Base-by-base conservation (phyloP, 2,329 filamentous ascomycete species). In the Aspergillus fischeri region DNA sequence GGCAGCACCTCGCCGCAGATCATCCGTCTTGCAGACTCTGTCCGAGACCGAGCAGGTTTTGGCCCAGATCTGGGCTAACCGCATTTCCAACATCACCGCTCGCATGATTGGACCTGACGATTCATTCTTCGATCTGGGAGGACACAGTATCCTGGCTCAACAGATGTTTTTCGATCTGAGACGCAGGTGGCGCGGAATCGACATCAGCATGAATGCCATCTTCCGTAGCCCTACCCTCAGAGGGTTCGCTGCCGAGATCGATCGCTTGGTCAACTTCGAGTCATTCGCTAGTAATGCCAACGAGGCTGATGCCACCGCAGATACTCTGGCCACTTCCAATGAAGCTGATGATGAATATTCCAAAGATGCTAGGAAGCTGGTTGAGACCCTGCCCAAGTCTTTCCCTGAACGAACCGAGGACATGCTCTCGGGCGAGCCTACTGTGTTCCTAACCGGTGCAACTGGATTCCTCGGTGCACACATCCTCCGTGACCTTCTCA, bases 401-500 rank as follows among this genome's bases (percentile, higher is more conserved):
- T 80, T 77, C 63, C 67, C 70, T 32, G 56, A 62, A 1, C 73
- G 60, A 59, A 73, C 56, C 57, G 77, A 59, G 49, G 66, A 61
- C 44, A 65, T 78, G 35, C 67, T 74, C 14, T 60, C 69, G 28
- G 63, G 63, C 7, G 70, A 70, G 41, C 75, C 79, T 3, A 91
- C 87, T 0, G 81, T 94, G 10, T 89, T 97, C 73, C 77, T 97
- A 4, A 97, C 92, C 2, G 92, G 93, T 47, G 91, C 90, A 3
- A 97, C 92, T 4, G 92, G 92, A 2, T 97, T 97, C 79, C 75
- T 97, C 21, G 92, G 92, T 28, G 83, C 90, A 0, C 95, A 92
- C 68, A 79, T 97, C 10, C 78, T 95, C 32, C 83, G 83, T 55
- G 90, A 96, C 55, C 75, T 96, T 1, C 80, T 97, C 1, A 82